Base-by-base conservation (phyloP, 768 basidiomycete genomes). In the Termitomyces bulborhizus region DNA sequence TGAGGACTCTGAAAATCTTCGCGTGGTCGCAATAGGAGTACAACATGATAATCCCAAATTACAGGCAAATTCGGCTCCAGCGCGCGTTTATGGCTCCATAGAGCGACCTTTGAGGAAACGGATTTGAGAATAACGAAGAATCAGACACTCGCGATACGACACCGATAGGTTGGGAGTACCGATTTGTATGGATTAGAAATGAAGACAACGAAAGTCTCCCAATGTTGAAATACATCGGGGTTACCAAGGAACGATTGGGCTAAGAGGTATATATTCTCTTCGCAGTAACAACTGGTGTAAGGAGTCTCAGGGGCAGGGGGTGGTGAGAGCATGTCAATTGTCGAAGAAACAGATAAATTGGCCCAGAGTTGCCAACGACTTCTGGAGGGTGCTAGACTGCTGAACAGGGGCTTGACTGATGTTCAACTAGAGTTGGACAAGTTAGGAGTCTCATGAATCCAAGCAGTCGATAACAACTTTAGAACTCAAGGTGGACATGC, bases 11-110 rank as follows among this genome's bases (percentile, higher is more conserved):
- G 41, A 26, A 36, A n/a, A 11, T 46, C 36, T n/a, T 48, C 15
- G 13, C 32, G 72, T 55, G 72, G 68, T 41, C 73, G 75, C 31
- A 88, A 69, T 45, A 81, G 65, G 12, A 86, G 75, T 41, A 90
- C 68, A 60, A 85, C 86, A 62, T 89, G 87, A 67, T 90, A 89
- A 65, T 90, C 87, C 86, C 86, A 89, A 41, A 88, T 67, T 18
- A 88, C 77, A 41, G 77, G 67, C 3, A 52, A 60, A 36, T 68
- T 69, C 29, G 60, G 63, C 15, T 67, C 62, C 15, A 56, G 57
- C 12, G 75, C 73, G 27, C 68, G 69, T 59, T 76, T 79, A 67
- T 88, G 87, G 55, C 72, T 73, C 82, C 83, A 86, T 44, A 90
- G 64, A 27, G 83, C 84, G 36, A 86, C 81, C 86, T 87, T 87